Evolutionary conservation across 805 yeast species (phyloP), one percentile per base, ranked within the genome.

Genomic region (Starmera quercuum): DNA sequence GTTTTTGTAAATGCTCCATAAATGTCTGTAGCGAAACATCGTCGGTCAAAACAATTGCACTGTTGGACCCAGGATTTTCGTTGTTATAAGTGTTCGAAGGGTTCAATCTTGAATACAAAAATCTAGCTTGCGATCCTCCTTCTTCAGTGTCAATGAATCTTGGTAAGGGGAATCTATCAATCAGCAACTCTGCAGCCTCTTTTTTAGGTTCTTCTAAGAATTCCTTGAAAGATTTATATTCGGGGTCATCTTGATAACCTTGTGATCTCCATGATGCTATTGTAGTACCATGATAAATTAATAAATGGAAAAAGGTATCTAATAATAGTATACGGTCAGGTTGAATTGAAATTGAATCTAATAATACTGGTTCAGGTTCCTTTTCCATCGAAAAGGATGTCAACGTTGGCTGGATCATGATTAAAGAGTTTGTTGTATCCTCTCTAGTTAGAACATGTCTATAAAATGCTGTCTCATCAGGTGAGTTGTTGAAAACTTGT

Each of bases 91-190:
- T 80, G 43, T 83, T 86, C 30, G 95, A 82, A 26, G 98, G 98
- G 59, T 94, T 92, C 59, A 92, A 75, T 63, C 87, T 92, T 20
- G 97, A 85, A 60, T 86, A 78, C 60, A 92, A 71, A 71, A 92
- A 92, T 63, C 99, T 79, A 3, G 97, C 97, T 64, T 92, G 99
- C 12, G 97, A 88, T 36, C 96, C 97, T 50, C 98, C 97, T 49
- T 90, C 97, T 56, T 90, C 97, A 39, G 96, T 86, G 50, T 90
- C 95, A 47, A 92, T 88, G 54, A 90, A 92, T 62, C 98, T 76
- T 31, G 99, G 99, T 53, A 92, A 70, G 49, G 99, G 99, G 77
- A 86, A 90, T 55, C 99, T 75, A 55, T 92, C 97, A 25, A 83
- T 75, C 50, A 92, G 75, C 44, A 94, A 68, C 48, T 82, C 86